Evolutionary conservation across 1,284 basidiomycete species (phyloP).

Genomic region (Limonomyces culmigenus): DNA sequence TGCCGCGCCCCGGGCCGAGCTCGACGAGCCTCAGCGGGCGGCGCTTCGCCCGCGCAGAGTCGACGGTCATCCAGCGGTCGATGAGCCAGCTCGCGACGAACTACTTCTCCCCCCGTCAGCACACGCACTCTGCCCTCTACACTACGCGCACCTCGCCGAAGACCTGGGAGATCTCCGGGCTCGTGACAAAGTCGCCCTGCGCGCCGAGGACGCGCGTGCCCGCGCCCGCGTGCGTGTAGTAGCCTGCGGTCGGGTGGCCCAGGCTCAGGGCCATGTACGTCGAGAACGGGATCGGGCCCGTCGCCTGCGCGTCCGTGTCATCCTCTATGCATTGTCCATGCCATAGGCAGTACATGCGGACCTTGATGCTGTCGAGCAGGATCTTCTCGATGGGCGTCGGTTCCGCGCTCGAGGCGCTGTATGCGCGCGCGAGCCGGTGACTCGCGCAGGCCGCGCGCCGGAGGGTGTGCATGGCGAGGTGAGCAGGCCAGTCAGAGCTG

Average conservation of each 20-base stretch:
- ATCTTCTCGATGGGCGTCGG: too few species aligned
- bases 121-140: too few species aligned
- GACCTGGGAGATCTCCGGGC: slow-evolving; percentile 90
- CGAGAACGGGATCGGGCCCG: slow-evolving; percentile 74
- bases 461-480: too few species aligned
- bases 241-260: slow-evolving; percentile 74
- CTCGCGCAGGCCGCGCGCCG: too few species aligned
- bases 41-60: slow-evolving; percentile 12
- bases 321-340: too few species aligned
- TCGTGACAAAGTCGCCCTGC: slow-evolving; percentile 90
- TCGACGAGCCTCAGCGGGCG: slow-evolving; percentile 64
- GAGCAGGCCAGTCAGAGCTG: too few species aligned
- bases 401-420: too few species aligned
- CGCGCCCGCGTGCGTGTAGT: slow-evolving; percentile 71
- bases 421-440: too few species aligned
- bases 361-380: slow-evolving; percentile 53
- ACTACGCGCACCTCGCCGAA: slow-evolving; percentile 99
- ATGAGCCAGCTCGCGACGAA: slow-evolving; percentile 78
- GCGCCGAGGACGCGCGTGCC: slow-evolving; percentile 68
- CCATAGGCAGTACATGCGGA: too few species aligned
- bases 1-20: slow-evolving; percentile 89
- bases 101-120: too few species aligned
- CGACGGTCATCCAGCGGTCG: slow-evolving; percentile 57
- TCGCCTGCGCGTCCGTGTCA: too few species aligned
- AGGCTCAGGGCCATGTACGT: slow-evolving; percentile 84